Conservation (phyloP, 2,329 filamentous ascomycete species). For the Aspergillus sp. region DNA sequence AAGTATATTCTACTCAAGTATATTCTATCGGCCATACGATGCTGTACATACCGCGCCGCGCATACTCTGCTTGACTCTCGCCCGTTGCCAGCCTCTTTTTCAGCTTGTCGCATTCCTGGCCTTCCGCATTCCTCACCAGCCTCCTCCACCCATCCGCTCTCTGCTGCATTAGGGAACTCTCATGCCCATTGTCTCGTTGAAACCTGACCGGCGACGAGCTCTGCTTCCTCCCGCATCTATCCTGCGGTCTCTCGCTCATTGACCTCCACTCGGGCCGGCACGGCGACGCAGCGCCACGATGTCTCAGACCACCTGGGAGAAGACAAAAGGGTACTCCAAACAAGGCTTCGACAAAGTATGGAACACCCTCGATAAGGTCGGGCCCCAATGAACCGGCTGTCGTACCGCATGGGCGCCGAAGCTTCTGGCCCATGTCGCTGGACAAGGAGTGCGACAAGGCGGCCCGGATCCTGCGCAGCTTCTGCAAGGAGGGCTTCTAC, state of each 20-base stretch:
- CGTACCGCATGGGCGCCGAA: conserved; percentile 71
- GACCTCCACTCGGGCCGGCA: conserved; percentile 1
- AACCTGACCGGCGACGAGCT: too few relatives aligned
- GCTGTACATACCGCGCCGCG: not conserved
- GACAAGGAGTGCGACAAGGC: conserved; percentile 90
- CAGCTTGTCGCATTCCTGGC: too few relatives aligned
- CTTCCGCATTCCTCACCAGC: too few relatives aligned
- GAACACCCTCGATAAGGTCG: conserved; percentile 57
- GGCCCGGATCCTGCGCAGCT: conserved; percentile 77
- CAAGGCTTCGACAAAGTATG: conserved; percentile 67
- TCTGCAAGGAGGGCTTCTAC: conserved; percentile 74
- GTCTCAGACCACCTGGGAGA: conserved; percentile 48
- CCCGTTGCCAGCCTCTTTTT: too few relatives aligned
- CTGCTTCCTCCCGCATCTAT: not conserved
- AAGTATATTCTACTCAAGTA: too few relatives aligned
- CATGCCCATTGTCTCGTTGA: too few relatives aligned
- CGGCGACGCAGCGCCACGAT: conserved; percentile 13
- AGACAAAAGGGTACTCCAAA: conserved; percentile 45
- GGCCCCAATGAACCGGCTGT: conserved; percentile 70
- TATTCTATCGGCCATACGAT: not conserved
- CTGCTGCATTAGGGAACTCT: too few relatives aligned
- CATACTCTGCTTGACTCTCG: too few relatives aligned
- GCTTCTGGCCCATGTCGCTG: conserved; percentile 78
- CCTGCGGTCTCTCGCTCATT: not conserved
- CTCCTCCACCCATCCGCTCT: too few relatives aligned